Evolutionary conservation across 2,329 filamentous ascomycete species (phyloP), one percentile per base, ranked within the genome.

Genomic region (Beauveria rudraprayagi): DNA sequence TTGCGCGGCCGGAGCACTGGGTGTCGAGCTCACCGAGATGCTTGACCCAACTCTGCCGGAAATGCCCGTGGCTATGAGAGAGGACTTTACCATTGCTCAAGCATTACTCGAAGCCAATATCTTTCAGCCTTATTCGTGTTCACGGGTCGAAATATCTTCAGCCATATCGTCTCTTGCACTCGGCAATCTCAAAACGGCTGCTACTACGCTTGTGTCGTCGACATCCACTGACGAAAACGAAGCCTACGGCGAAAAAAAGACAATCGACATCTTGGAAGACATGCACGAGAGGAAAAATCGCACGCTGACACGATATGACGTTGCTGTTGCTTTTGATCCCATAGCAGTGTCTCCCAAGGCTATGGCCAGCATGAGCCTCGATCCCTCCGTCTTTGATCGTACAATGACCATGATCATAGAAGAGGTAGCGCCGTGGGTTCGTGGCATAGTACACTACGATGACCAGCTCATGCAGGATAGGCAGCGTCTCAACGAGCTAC

Each of bases 341-440:
- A 82, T 87, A 60, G 82, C 84, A 1, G 71, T 75, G 2, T 75
- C 79, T 0, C 80, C 81, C 34, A 81, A 79, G 63, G 67, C 71
- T 1, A 63, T 69, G 60, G 53, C 65, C 19, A 67, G 67, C 17
- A 65, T 69, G 8, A 77, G 77, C 48, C 78, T 91, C 1, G 83
- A 85, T 40, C 80, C 88, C 0, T 92, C 90, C 0, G 85, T 88
- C 0, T 91, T 96, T 65, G 91, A 96, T 67, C 84, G 89, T 48
- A 85, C 85, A 0, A 76, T 89, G 67, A 71, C 73, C 0, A 77
- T 87, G 22, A 84, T 96, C 37, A 80, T 83, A 0, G 76, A 87
- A 14, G 94, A 99, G 65, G 78, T 97, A 2, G 92, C 92, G 0
- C 94, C 95, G 0, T 97, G 91, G 71, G 83, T 97, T n/a, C 89